Evolutionary conservation across 306 rosid species (phyloP).

Genomic region (Castanea sativa): DNA sequence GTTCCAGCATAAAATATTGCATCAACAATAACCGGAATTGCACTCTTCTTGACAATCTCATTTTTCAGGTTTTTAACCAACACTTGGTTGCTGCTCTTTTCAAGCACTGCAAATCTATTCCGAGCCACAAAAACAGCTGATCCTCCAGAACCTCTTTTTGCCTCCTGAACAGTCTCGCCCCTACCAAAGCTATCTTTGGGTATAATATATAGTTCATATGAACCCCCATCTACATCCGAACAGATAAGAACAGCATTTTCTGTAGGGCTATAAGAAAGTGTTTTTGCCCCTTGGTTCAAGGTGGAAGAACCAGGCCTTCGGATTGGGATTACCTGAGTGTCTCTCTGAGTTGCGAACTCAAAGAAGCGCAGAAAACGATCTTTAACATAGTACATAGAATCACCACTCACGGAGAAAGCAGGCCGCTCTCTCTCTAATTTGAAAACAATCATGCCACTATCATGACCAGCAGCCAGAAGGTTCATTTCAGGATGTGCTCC

Average conservation of each 20-base stretch:
- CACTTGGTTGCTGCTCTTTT: constrained; percentile 73
- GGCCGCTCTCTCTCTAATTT: constrained; percentile 95
- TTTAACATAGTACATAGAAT: constrained; percentile 64
- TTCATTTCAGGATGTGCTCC: constrained; percentile 95
- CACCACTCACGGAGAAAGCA: constrained; percentile 80
- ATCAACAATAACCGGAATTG: constrained; percentile 63
- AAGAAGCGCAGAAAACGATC: constrained; percentile 81
- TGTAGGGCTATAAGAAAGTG: constrained; percentile 76
- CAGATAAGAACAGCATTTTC: constrained; percentile 91
- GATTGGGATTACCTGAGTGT: constrained; percentile 74
- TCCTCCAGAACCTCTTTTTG: constrained; percentile 89
- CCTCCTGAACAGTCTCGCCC: constrained; percentile 75
- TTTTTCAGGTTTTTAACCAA: constrained; percentile 66
- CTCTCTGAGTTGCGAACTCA: constrained; percentile 77
- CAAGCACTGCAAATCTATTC: constrained; percentile 90
- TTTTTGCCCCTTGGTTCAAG: constrained; percentile 81
- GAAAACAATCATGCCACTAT: constrained; percentile 94
- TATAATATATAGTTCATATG: constrained; percentile 78
- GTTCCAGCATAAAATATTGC: constrained; percentile 93
- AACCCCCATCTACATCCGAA: constrained; percentile 87
- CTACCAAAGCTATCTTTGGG: constrained; percentile 69
- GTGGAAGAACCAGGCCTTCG: constrained; percentile 75
- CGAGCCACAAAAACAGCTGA: constrained; percentile 93
- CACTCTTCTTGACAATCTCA: constrained; percentile 68
- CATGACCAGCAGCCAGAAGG: constrained; percentile 95